Conservation (phyloP, 805 yeast species). For the Helenozyma baotianmanensis region DNA sequence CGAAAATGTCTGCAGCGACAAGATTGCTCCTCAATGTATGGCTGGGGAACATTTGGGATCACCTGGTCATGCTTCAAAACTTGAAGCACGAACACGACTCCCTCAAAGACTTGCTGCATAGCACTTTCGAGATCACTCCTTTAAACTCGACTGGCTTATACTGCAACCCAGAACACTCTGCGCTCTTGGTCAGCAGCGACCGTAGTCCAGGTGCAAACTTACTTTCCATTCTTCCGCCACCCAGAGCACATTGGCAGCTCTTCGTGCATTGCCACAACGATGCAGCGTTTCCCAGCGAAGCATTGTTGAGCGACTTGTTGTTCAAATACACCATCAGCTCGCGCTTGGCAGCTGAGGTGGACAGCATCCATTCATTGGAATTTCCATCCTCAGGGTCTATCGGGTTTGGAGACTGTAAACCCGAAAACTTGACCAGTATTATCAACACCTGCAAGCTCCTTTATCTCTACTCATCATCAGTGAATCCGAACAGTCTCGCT, state of each 20-base stretch:
- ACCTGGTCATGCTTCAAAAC: slow-evolving; percentile 35
- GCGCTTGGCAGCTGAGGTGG: slow-evolving; percentile 17
- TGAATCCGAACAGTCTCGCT: slow-evolving; percentile 31
- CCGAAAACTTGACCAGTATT: slow-evolving; percentile 57
- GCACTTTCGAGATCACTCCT: slow-evolving; percentile 6
- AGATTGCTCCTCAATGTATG: slow-evolving; percentile 53
- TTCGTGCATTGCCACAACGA: slow-evolving; percentile 59
- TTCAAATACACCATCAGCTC: slow-evolving; percentile 29
- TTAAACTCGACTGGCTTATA: slow-evolving; percentile 2
- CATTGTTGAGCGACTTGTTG: slow-evolving; percentile 31
- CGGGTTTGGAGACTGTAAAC: slow-evolving; percentile 65
- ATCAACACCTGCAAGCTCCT: slow-evolving; percentile 68
- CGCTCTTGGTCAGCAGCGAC: slow-evolving; percentile 3
- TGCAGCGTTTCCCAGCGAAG: slow-evolving; percentile 47
- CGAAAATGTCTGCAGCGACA: slow-evolving; percentile 79
- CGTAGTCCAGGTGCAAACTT: slow-evolving; percentile 5
- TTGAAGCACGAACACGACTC: slow-evolving; percentile 5
- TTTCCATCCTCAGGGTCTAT: slow-evolving; percentile 86
- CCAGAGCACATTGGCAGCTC: slow-evolving; percentile 51
- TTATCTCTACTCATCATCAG: slow-evolving; percentile 33
- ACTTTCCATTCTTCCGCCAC: slow-evolving; percentile 31
- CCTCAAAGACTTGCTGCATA: slow-evolving; percentile 4
- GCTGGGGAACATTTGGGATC: slow-evolving; percentile 82
- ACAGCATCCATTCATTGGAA: slow-evolving; percentile 32
- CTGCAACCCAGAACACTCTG: slow-evolving; percentile 14